Evolutionary conservation across 139 green algal genomes (phyloP), one percentile per base, ranked within the genome.

Genomic region (Astrephomene gubernaculifera): DNA sequence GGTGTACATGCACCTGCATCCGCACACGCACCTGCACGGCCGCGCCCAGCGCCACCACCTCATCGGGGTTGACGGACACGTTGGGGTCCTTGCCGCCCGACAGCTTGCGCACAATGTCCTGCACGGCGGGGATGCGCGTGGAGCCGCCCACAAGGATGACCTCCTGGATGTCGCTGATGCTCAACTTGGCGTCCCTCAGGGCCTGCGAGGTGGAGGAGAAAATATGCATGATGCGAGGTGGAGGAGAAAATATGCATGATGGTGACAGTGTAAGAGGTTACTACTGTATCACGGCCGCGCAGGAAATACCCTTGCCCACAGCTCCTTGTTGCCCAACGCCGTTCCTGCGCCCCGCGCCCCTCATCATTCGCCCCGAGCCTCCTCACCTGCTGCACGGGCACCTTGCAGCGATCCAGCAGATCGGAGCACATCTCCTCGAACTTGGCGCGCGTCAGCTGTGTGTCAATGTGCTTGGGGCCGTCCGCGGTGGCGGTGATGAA

Each of bases 401-500:
- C 84, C 41, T 88, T 86, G 87, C 92, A 98, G 43, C 98, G 93
- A 79, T 98, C 94, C 52, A 99, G 92, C 81, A 99, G 92, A 91
- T 99, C 97, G 36, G 81, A 93, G 93, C 95, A 98, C 70, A 99
- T 92, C 91, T 98, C 89, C 93, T 99, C 97, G 87, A 99, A 99
- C 90, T 89, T 88, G 52, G 86, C 76, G 53, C 88, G 88, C 2
- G 85, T 83, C 25, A 99, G 89, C 67, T 63, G 91, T 67, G 92
- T 95, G 90, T 99, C 97, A 74, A 99, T 99, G 96, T 99, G 97
- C 96, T 99, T 99, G 84, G 97, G 97, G 36, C 97, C 97, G 17
- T 99, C 97, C 29, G 97, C 95, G 44, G 97, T 99, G 73, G 97
- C 97, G 49, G 97, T 99, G 93, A 99, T 99, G 95, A 99, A 99